Base-by-base conservation (phyloP, 768 basidiomycete species). In the Peribolospora baueri region DNA sequence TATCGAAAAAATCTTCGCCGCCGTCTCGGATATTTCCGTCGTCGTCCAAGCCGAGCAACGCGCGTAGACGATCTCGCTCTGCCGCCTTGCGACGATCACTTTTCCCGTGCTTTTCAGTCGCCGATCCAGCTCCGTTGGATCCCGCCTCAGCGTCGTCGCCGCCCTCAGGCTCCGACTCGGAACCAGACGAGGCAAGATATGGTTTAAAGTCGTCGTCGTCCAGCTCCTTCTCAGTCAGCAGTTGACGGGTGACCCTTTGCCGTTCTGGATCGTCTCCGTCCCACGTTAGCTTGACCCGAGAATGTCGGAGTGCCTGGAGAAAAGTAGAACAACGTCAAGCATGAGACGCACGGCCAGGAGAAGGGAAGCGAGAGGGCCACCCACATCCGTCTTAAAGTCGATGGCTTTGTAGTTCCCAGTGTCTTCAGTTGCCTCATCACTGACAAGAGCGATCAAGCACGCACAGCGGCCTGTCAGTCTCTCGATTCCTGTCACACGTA, bases 271-370 rank as follows among this genome's bases (percentile, higher is more conserved):
- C 90, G 66, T 97, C 93, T 54, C 88, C 84, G 60, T 98, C 93
- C 93, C 93, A 98, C 4, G 90, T 93, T 41, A 97, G 75, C 64
- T 85, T 93, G 57, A 97, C 91, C 71, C 87, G 93, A 10, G 93
- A 98, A 66, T 97, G 90, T 5, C 91, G 82, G 5, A 98, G 76
- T 7, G 91, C 91, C 88, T 95, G 59, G 5, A 39, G 13, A 2
- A 39, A 6, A 36, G 48, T 5, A 49, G 3, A 14, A 40, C 11
- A 9, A 25, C 42, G 45, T 43, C 8, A 50, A 25, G 5, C 13
- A n/a, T n/a, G 55, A 38, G 7, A 40, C 6, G 37, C 42, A 48
- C 7, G 14, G 10, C 41, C 1, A 43, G 39, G 8, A 50, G 5
- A 6, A 25, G 25, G 25, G 25, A 25, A 25, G 25, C 25, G 25